Evolutionary conservation across 176 grass and related monocot genomes (phyloP), one percentile per base, ranked within the genome.

Genomic region (Saccharum spontaneum): DNA sequence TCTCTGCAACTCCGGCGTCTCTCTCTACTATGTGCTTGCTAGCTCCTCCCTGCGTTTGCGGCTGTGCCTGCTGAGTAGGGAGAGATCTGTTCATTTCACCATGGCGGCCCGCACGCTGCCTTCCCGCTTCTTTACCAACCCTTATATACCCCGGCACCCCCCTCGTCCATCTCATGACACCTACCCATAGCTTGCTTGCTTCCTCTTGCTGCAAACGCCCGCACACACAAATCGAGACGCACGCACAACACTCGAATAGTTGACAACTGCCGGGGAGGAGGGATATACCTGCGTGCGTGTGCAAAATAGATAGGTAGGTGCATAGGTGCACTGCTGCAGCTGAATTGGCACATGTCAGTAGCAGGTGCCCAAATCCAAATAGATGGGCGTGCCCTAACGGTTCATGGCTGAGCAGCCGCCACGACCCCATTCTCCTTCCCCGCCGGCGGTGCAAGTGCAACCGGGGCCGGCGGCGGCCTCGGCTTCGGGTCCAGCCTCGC

Each of bases 31-130:
- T 3, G 36, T 67, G 24, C 63, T n/a, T 6, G 37, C 37, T 37
- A 34, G 64, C 62, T 14, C 12, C 57, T 14, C 12, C 57, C 15
- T 61, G 43, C 34, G 34, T 34, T 1, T 34, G 33, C 33, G 33
- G 33, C 33, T 34, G 33, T 34, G 33, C 33, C 33, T 34, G 33
- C 33, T 23, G 22, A 24, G 28, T 28, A 28, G n/a, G 24, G 62
- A 80, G 41, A 16, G 40, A 65, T 76, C 45, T 77, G 76, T 66
- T 63, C 22, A 24, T 37, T 85, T 86, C 86, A 70, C 76, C 84
- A 89, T 87, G 87, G 80, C 79, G 76, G n/a, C 70, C 59, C 77
- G 70, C 80, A 89, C 95, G 95, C 87, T 93, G 90, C 84, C 28
- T 66, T 71, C 66, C 82, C 79, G 74, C 81, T 87, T 81, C 81